Evolutionary conservation across 2,329 filamentous ascomycete genomes (phyloP).

Genomic region (Ceratocystis destructans): DNA sequence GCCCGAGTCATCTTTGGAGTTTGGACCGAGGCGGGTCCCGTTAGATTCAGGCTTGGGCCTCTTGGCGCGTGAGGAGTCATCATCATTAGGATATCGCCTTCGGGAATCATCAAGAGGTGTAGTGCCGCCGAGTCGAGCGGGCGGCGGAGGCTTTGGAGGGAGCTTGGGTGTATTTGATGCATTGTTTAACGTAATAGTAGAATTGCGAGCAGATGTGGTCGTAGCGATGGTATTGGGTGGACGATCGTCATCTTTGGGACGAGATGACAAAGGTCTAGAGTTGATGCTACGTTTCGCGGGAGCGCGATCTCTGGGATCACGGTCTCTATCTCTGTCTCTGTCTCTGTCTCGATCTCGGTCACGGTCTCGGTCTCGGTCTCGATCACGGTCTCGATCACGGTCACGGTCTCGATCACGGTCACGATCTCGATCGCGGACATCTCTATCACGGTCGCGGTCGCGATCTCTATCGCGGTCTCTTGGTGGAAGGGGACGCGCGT

Average conservation of each 20-base stretch:
- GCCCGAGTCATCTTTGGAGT: slow-evolving; percentile 2
- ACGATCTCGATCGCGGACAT: background rate
- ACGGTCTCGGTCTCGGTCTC: background rate
- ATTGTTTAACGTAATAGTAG: background rate
- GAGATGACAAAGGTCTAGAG: slow-evolving; percentile 6
- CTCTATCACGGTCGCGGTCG: slow-evolving; percentile 4
- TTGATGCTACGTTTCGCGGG: background rate
- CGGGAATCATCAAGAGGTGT: slow-evolving; percentile 8
- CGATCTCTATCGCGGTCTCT: slow-evolving; percentile 13
- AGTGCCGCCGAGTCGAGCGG: background rate
- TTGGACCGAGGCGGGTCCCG: background rate
- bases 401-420: slow-evolving; percentile 11
- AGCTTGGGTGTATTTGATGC: slow-evolving; percentile 8
- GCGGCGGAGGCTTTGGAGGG: slow-evolving; percentile 12
- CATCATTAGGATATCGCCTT: slow-evolving; percentile 2
- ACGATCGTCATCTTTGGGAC: slow-evolving; percentile 9
- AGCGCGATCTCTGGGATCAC: slow-evolving; percentile 9
- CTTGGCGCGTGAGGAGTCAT: slow-evolving; percentile 1
- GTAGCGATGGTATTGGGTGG: background rate
- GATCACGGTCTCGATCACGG: background rate
- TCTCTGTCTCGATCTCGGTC: slow-evolving; percentile 12
- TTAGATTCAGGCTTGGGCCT: slow-evolving; percentile 6
- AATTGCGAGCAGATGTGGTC: background rate
- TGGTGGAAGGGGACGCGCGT: background rate
- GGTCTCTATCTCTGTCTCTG: slow-evolving; percentile 11